Base-by-base conservation (phyloP, 352 stramenopile genomes). In the Phytophthora colocasiae region DNA sequence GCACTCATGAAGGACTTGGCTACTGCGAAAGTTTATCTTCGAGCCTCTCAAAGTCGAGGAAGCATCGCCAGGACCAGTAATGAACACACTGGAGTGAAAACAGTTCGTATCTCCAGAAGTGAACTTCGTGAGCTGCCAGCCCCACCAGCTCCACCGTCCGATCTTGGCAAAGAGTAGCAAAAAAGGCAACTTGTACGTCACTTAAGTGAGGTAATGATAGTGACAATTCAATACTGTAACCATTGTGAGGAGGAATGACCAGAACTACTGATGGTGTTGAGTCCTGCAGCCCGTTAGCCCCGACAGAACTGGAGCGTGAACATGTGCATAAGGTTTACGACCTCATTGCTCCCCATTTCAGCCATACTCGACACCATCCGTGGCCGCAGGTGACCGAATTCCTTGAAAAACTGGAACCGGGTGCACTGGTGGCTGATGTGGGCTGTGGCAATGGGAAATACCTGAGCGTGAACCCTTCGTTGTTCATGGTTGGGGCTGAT, bases 361-460 rank as follows among this genome's bases (percentile, higher is more conserved):
- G 80, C 60, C 87, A 92, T 59, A 94, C 85, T n/a, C 78, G 87
- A 29, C 87, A 96, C 50, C 75, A 88, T 39, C 85, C 84, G 58
- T 94, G 87, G 87, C 87, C 87, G 31, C 78, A 91, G 53, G 87
- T 96, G 34, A 83, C 70, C 3, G 43, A 67, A n/a, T 94, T 94
- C 50, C 57, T 96, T 4, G 29, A 63, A 0, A 49, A 69, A 26
- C 77, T 92, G 43, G 52, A 61, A n/a, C 32, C 41, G 17, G 84
- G 75, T n/a, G 49, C 81, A 32, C 63, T 96, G 2, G 85, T 96
- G 36, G 82, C 85, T 26, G 85, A 94, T 55, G 66, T 96, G 7
- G 87, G 87, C 41, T 93, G 85, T 63, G 87, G 87, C 64, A 96
- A 96, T 64, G 87, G 84, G 69, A 94, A 96, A 70, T 96, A 96